Conservation (phyloP, 164 flowering plant genomes). For the Dillenia suffruticosa region DNA sequence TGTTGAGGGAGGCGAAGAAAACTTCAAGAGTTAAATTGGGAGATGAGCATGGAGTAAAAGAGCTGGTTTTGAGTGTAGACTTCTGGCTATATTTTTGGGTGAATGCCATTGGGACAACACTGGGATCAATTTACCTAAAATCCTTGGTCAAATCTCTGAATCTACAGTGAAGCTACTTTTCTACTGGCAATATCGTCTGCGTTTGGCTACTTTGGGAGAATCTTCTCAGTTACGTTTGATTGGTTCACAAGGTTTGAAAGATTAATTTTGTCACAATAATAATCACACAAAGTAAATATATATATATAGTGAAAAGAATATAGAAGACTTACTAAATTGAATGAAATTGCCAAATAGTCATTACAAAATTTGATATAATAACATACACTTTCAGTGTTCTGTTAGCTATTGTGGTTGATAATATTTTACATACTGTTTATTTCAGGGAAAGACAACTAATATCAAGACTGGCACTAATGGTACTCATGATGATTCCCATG, state of each 20-base stretch:
- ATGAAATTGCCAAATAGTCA: too few relatives aligned
- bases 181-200: neutral
- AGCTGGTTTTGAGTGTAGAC: slow-evolving; percentile 1
- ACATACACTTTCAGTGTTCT: too few relatives aligned
- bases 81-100: slow-evolving; percentile 1
- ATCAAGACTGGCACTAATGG: slow-evolving; percentile 4
- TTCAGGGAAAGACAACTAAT: slow-evolving; percentile 9
- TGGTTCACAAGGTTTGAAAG: neutral
- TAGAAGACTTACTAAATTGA: too few relatives aligned
- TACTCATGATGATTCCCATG: slow-evolving; percentile 7
- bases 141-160: neutral
- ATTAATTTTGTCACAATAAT: too few relatives aligned
- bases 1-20: neutral
- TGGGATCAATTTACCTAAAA: neutral
- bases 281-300: too few relatives aligned
- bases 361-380: too few relatives aligned
- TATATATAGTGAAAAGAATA: too few relatives aligned
- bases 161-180: neutral
- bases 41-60: neutral
- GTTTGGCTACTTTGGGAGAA: slow-evolving; percentile 1
- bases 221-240: neutral
- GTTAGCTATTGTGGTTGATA: too few relatives aligned
- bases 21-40: neutral
- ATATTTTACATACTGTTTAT: too few relatives aligned
- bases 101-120: neutral